Conservation (phyloP, 352 stramenopile species). For the Pythium oligandrum region DNA sequence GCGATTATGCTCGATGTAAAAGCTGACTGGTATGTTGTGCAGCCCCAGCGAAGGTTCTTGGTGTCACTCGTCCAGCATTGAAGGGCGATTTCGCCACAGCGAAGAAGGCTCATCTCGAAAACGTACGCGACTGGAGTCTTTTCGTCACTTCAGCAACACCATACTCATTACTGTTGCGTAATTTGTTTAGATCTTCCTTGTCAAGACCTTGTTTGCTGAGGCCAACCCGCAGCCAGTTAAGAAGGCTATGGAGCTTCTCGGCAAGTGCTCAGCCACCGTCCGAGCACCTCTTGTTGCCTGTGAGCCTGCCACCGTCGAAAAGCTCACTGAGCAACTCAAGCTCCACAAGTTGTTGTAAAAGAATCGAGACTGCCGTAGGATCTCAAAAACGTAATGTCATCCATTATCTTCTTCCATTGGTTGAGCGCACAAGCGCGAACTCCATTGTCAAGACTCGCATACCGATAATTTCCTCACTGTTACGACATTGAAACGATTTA, state of each 20-base stretch:
- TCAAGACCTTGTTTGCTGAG: constrained; percentile 90
- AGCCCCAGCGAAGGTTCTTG: constrained; percentile 83
- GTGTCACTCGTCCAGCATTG: constrained; percentile 70
- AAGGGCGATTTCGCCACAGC: constrained; percentile 78
- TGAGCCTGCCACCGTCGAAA: constrained; percentile 56
- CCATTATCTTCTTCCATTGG: too few species aligned
- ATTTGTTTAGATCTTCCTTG: constrained; percentile 70
- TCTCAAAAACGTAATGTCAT: too few species aligned
- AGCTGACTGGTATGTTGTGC: constrained; percentile 5
- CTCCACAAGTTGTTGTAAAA: constrained; percentile 69
- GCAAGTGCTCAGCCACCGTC: constrained; percentile 76
- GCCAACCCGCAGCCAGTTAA: constrained; percentile 91
- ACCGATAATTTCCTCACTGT: too few species aligned
- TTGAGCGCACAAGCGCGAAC: too few species aligned
- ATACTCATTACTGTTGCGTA: neutral
- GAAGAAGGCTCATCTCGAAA: constrained; percentile 79
- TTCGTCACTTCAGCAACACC: neutral
- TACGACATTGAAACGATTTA: too few species aligned
- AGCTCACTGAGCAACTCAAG: constrained; percentile 60
- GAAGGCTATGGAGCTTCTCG: constrained; percentile 84
- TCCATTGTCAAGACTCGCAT: too few species aligned
- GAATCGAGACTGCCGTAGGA: neutral
- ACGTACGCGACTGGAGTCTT: constrained; percentile 38
- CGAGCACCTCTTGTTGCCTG: constrained; percentile 75
- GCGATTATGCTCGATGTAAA: neutral